Base-by-base conservation (phyloP, 805 yeast genomes). In the Starmerella etchellsii region DNA sequence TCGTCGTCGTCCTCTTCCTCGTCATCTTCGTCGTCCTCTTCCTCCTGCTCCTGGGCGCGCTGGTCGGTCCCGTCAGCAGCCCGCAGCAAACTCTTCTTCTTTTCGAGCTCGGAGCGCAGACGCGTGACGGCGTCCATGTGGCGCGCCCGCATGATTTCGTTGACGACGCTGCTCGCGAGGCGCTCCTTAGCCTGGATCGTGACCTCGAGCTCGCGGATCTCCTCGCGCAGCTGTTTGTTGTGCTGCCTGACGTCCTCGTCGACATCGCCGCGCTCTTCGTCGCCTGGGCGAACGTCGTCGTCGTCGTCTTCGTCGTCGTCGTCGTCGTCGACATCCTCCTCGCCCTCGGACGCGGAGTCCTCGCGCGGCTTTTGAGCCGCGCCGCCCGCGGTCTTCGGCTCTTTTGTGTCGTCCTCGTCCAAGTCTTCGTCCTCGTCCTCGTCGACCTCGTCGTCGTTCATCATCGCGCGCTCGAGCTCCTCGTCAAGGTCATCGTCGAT, bases 91-190 rank as follows among this genome's bases (percentile, higher is more conserved):
- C 77, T 67, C 60, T 71, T 72, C 65, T 88, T 91, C 54, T 76
- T 69, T 40, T 84, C 95, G 44, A 84, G 69, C 52, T 88, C 95
- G 40, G 78, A 76, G 58, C 76, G 77, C 54, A 91, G 68, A 46
- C 87, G 77, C 43, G 70, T 71, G 38, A 83, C 81, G 38, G 80
- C 85, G 49, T 81, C 91, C 52, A 78, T 69, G 57, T 87, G 81
- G 63, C 96, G 78, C 59, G 78, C 81, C 55, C 78, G 76, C 74
- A 91, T 70, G 62, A 88, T 78, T 51, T 88, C 87, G 56, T 84
- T 84, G 37, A 76, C 69, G 3, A 76, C 67, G 15, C 87, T 85
- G 18, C 69, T 73, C 36, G 83, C 71, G 52, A 81, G 85, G 34
- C 68, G 68, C 57, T 74, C 74, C 54, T 88, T 87, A 52, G 77